phyloP scores from a whole-genome alignment of 345 rosid genomes.

The Eucalyptus marginata region DNA sequence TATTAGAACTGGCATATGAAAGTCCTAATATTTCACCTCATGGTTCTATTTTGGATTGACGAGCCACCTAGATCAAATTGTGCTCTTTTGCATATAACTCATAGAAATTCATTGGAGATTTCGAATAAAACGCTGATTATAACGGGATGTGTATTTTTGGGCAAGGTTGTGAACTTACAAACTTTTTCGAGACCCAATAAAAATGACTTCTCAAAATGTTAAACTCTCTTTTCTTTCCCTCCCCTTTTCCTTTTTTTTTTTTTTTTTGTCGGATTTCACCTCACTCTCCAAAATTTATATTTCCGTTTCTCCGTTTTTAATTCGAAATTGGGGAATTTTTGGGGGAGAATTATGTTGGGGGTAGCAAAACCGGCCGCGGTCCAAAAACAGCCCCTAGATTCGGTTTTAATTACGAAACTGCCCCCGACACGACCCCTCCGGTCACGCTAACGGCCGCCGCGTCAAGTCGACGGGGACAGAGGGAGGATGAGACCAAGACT shows the following conservation, averaged over 20 bases:
- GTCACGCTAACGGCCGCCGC: not conserved
- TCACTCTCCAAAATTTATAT: not conserved
- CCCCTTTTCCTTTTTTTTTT: too few species aligned
- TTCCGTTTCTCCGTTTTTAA: accelerated
- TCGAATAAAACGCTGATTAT: not conserved
- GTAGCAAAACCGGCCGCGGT: not conserved
- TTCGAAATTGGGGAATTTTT: not conserved
- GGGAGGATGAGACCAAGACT: not conserved
- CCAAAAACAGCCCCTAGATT: not conserved
- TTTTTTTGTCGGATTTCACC: not conserved
- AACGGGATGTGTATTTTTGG: accelerated
- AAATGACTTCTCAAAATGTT: not conserved
- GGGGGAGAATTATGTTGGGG: not conserved
- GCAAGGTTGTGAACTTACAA: not conserved
- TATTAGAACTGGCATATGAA: too few species aligned
- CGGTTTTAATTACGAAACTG: not conserved
- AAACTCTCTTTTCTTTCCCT: not conserved
- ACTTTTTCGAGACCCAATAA: not conserved
- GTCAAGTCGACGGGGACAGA: not conserved
- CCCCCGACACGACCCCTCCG: not conserved
- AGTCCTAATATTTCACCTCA: too few species aligned
- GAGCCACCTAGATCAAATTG: too few species aligned
- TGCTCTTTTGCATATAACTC: too few species aligned
- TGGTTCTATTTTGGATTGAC: too few species aligned
- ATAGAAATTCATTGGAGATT: not conserved